Conservation (phyloP, 78 protist species). For the Isochrysis galbana region DNA sequence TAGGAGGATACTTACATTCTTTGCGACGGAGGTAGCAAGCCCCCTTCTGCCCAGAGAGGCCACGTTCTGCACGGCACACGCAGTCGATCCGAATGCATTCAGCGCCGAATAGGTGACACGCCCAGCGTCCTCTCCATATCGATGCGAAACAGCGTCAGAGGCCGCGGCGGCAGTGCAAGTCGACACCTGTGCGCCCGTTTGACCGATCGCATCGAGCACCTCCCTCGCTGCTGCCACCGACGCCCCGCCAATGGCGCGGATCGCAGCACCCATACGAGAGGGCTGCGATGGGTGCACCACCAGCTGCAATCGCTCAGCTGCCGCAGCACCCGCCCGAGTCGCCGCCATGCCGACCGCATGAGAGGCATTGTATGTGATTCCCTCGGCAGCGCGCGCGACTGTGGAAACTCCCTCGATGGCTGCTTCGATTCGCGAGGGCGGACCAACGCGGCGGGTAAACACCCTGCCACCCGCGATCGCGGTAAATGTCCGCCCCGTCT, state of each 20-base stretch:
- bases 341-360: neutral
- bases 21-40: neutral
- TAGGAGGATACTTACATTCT: too few species aligned
- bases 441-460: too few species aligned
- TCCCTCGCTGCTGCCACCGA: neutral
- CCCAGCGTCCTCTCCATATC: neutral
- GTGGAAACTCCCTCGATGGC: neutral
- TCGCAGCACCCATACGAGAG: neutral
- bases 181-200: neutral
- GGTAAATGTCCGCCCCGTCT: too few species aligned
- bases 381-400: neutral
- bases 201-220: neutral
- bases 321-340: neutral
- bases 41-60: neutral
- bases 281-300: too few species aligned
- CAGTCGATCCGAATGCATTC: neutral
- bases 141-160: neutral
- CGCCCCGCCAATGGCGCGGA: neutral
- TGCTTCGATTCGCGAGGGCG: too few species aligned
- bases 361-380: neutral
- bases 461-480: too few species aligned
- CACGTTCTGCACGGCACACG: neutral
- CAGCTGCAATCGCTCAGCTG: neutral
- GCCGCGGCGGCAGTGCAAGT: neutral
- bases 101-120: neutral